Base-by-base conservation (phyloP, 139 green algal species). In the Chlamydomonas asymmetrica region DNA sequence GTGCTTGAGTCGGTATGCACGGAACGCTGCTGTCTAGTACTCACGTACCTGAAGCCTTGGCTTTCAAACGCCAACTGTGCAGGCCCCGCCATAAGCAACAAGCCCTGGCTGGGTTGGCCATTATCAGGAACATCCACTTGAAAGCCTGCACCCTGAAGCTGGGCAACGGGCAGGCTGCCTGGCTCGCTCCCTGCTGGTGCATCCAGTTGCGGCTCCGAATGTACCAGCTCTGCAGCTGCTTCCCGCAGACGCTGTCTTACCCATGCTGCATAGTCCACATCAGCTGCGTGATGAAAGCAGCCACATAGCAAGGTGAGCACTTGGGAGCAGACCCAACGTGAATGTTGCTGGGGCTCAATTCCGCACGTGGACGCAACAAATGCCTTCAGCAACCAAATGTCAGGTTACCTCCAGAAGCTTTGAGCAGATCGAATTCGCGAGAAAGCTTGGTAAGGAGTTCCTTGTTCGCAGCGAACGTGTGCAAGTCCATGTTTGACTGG, bases 251-350 rank as follows among this genome's bases (percentile, higher is more conserved):
- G 63, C 38, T 79, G 73, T 1, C 73, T 66, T 7, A 79, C 73
- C 73, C 73, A 79, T 2, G 73, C 62, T 1, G 63, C 39, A 25
- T 79, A 79, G 40, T 79, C 62, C 20, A 79, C 73, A 2, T 72
- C 49, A 1, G 73, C 73, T 79, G 50, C 3, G 40, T 22, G 5
- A 8, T 34, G 25, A 5, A 5, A 31, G 48, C 20, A 27, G 48
- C 48, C 16, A 27, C 16, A 56, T 56, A 20, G 48, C 16, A 16
- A 56, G 48, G 48, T 56, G 20, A 56, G 48, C 48, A 56, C 20
- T 16, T 56, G 48, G 16, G 48, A 16, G 16, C 48, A 56, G 16
- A 56, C 16, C 48, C 20, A 56, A 56, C 48, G 20, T 56, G 48
- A 16, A 16, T 16, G 20, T 62, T 13, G 54, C 29, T 6, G 23